phyloP scores from a whole-genome alignment of 495 filamentous ascomycete species.

The Penicillium verhagenii region DNA sequence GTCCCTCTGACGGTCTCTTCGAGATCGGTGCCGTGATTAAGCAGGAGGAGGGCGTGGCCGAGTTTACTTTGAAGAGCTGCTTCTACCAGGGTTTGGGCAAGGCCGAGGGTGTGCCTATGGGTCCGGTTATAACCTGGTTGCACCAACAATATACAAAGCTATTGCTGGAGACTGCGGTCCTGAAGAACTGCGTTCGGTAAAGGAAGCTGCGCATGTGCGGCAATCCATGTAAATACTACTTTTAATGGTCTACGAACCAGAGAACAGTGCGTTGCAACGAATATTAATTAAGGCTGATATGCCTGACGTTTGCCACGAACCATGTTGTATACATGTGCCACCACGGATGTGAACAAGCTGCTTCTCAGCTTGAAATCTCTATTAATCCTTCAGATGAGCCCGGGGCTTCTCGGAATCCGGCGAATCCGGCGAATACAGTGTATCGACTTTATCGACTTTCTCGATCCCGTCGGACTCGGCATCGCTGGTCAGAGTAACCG shows the following conservation, averaged over 20 bases:
- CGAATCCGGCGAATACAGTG: not conserved
- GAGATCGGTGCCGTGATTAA: slow-evolving; percentile 65
- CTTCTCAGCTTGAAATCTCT: not conserved
- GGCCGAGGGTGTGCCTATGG: slow-evolving; percentile 50
- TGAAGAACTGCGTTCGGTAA: slow-evolving; percentile 25
- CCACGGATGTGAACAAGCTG: not conserved
- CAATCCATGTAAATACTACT: slow-evolving; percentile 21
- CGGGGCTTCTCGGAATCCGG: slow-evolving; percentile 5
- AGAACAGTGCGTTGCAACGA: not conserved
- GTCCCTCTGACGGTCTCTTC: slow-evolving; percentile 67
- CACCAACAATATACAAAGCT: slow-evolving; percentile 67
- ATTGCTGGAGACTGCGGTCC: slow-evolving; percentile 56
- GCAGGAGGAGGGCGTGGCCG: slow-evolving; percentile 54
- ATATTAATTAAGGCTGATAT: not conserved
- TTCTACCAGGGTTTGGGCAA: slow-evolving; percentile 58
- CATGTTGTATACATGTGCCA: not conserved
- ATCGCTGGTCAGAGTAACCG: slow-evolving; percentile 32
- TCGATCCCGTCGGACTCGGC: not conserved
- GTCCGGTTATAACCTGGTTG: slow-evolving; percentile 51
- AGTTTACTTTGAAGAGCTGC: slow-evolving; percentile 66
- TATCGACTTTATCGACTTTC: not conserved
- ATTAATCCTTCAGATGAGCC: slow-evolving; percentile 4
- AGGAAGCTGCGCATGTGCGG: not conserved
- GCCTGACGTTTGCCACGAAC: not conserved
- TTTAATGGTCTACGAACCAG: slow-evolving; percentile 10